Conservation (phyloP, 495 filamentous ascomycete genomes). For the Penicillium simplicissimum region DNA sequence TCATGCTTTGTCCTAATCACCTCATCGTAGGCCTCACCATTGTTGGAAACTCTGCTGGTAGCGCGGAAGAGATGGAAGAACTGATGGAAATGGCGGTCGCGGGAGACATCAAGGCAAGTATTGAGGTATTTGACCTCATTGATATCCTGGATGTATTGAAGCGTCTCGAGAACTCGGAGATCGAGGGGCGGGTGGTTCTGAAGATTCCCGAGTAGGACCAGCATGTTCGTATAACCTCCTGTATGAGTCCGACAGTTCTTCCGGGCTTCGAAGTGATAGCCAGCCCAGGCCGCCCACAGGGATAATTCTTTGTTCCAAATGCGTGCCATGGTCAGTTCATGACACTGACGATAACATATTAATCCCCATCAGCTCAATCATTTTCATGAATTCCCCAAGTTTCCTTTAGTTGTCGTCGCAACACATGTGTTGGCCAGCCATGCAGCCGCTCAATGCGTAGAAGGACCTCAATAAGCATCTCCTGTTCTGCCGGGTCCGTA, state of each 20-base stretch:
- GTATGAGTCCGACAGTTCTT: not conserved
- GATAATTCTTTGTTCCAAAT: not conserved
- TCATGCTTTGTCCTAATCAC: not conserved
- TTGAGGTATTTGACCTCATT: slow-evolving; percentile 42
- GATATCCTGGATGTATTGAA: slow-evolving; percentile 45
- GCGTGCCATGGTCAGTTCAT: not conserved
- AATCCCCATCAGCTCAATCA: not conserved
- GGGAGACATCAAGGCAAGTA: slow-evolving; percentile 40
- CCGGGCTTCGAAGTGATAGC: not conserved
- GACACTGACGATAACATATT: not conserved
- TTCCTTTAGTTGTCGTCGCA: slow-evolving; percentile 27
- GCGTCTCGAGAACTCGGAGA: slow-evolving; percentile 40
- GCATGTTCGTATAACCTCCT: not conserved
- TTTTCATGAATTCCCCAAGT: slow-evolving; percentile 20
- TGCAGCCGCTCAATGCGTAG: slow-evolving; percentile 21
- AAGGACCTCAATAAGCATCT: slow-evolving; percentile 26
- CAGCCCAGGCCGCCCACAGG: not conserved
- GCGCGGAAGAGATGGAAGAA: slow-evolving; percentile 41
- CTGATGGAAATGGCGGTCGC: slow-evolving; percentile 42
- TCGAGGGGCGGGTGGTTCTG: slow-evolving; percentile 45
- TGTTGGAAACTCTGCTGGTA: slow-evolving; percentile 45
- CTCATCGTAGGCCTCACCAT: slow-evolving; percentile 36
- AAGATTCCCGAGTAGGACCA: slow-evolving; percentile 32
- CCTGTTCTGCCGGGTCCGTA: slow-evolving; percentile 26
- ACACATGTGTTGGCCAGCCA: slow-evolving; percentile 29